Base-by-base conservation (phyloP, 441 rosid genomes). In the Flueggea neowawraea region DNA sequence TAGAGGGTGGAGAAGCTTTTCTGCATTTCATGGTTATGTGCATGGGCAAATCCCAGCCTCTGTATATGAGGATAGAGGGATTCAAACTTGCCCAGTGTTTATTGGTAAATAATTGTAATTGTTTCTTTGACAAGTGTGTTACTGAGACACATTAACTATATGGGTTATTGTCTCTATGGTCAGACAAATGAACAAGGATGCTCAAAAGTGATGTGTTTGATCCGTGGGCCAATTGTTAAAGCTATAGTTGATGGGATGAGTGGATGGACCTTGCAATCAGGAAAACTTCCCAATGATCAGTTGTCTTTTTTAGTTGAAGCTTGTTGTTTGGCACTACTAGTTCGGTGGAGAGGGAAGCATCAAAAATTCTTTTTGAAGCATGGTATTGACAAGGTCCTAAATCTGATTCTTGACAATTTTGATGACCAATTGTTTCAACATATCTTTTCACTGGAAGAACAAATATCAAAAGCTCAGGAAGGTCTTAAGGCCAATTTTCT, bases 281-380 rank as follows among this genome's bases (percentile, higher is more conserved):
- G 82, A 67, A 83, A 80, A 75, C 67, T 82, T 66, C 67, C 69
- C 17, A 70, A 67, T 50, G 88, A 89, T 59, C 78, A 78, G 70
- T 74, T 83, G 72, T 62, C 82, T 54, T 80, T 89, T 73, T 76
- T 87, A 58, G 71, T 75, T 14, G 95, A 87, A 75, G 87, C 96
- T 76, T 89, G 91, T 76, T 87, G 66, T 33, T 71, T 92, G 77
- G 87, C 90, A 63, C 59, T 82, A 65, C 80, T 87, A 65, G 75
- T 79, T 73, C 83, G 95, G 22, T 86, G 95, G 95, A 78, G 71
- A 9, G 98, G 98, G 66, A 64, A 80, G 55, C 93, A 92, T 75
- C 96, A 89, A 66, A 36, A 65, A 39, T 67, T 58, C 75, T 82
- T 92, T 70, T 92, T 96, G 98, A 80, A 80, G 77, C 70, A 69